Percentiles rank a stretch among this genome's conserved stretches.
Evolutionary conservation across 2,329 filamentous ascomycete species (phyloP).

Genomic region (Niveomyces coronatus): DNA sequence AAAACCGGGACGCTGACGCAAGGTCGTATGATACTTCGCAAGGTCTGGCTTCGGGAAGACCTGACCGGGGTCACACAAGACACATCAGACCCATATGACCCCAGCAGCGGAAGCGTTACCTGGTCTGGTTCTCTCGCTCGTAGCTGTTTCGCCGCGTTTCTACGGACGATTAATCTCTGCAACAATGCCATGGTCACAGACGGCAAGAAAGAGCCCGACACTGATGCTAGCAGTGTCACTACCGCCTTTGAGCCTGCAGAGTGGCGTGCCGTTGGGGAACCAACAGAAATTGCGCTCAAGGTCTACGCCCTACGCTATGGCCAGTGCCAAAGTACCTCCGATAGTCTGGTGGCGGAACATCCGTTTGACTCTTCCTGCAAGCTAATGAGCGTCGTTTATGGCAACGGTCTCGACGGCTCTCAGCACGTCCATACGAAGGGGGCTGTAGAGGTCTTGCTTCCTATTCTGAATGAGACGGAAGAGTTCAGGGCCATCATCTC

Average conservation of each 20-base stretch:
- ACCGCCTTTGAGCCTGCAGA: constrained; percentile 31
- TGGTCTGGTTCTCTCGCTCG: constrained; percentile 33
- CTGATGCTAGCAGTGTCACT: constrained; percentile 36
- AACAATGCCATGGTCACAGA: constrained; percentile 46
- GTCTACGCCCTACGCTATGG: constrained; percentile 62
- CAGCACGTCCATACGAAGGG: constrained; percentile 46
- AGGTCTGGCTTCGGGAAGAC: constrained; percentile 48
- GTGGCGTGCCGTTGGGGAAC: constrained; percentile 55
- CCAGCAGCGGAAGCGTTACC: constrained; percentile 42
- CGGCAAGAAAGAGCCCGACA: constrained; percentile 34
- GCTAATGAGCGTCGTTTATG: constrained; percentile 63
- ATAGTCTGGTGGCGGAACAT: constrained; percentile 50
- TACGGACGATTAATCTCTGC: constrained; percentile 48
- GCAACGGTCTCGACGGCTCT: constrained; percentile 22
- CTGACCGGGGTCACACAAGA: constrained; percentile 42
- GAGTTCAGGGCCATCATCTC: constrained; percentile 36
- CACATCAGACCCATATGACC: constrained; percentile 50
- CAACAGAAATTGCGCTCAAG: constrained; percentile 64
- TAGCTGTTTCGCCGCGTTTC: constrained; percentile 33
- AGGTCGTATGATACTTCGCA: constrained; percentile 55
- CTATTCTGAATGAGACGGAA: constrained; percentile 37
- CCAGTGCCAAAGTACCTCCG: constrained; percentile 34
- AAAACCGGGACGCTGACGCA: constrained; percentile 60
- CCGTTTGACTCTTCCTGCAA: constrained; percentile 67
- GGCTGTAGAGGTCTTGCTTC: constrained; percentile 46